Base-by-base conservation (phyloP, 2,329 filamentous ascomycete species). In the Macrophomina tecta region DNA sequence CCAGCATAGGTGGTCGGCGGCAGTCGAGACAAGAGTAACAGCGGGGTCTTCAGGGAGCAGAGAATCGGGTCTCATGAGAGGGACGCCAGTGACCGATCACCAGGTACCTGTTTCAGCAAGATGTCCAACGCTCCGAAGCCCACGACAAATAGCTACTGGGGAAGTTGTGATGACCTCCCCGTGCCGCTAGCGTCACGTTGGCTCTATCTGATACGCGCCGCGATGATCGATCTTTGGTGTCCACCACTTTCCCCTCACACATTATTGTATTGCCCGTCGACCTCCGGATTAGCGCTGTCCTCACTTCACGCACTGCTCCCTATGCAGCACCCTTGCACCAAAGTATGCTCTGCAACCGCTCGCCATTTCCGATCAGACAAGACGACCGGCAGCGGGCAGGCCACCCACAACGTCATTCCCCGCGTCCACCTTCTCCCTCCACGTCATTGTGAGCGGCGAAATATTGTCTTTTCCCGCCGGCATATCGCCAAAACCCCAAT, bases 361-460 rank as follows among this genome's bases (percentile, higher is more conserved):
- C 6, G 58, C 58, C 58, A 62, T 62, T 30, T 45, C 58, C 32
- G 46, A 62, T 62, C 34, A 49, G 58, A 62, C 58, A 62, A 49
- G 58, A 62, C 30, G 58, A 62, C 58, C 58, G 58, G 58, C 58
- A 38, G 56, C 40, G 55, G 12, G 55, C 42, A 48, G 56, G 28
- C 45, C 30, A 62, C 45, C 56, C 34, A 34, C 58, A 49, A 62
- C 58, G 58, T 62, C 58, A 62, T 48, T 11, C n/a, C 58, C 58
- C 56, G 56, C 56, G 56, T 36, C 56, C 42, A 61, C 56, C 14
- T 48, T 61, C 30, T 62, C 45, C 42, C 58, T 38, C 34, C 58
- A 49, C 58, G 58, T 62, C 58, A 62, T 45, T 38, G 34, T 7
- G 58, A 62, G 42, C n/a, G 58, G 58, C 58, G 11, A 28, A 49